Base-by-base conservation (phyloP, 208 protist genomes). In the Leishmania martiniquensis region DNA sequence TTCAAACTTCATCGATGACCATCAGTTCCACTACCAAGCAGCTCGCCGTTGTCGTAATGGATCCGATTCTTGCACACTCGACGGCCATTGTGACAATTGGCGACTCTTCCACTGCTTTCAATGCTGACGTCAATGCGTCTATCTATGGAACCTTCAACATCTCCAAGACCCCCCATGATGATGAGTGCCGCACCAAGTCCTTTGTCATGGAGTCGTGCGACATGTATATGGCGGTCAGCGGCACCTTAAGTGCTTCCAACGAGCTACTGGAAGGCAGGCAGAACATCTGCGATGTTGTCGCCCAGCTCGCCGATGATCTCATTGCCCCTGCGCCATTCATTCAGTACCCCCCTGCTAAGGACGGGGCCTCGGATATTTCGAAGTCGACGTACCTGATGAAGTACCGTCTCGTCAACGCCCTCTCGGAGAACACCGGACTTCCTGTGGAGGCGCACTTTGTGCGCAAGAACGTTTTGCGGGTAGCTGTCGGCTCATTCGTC, bases 371-470 rank as follows among this genome's bases (percentile, higher is more conserved):
- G 42, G 62, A 57, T 47, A 44, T 78, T 5, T 17, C 65, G 25
- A 72, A 78, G 75, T 78, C 75, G n/a, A 78, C 75, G n/a, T 78
- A 78, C 66, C 51, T 78, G 29, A 62, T 78, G 75, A 65, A 47
- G 66, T 49, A 66, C 39, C 45, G 22, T 39, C 34, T 78, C 9
- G 51, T 72, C 34, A 78, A 78, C 75, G 10, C 66, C 29, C 52
- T 78, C n/a, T 39, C 75, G 7, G 22, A 72, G 5, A 55, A 45
- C 22, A 78, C 75, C 1, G 75, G 75, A 2, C 22, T 78, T 65
- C 75, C 75, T 2, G 75, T 78, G 39, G 52, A 72, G 54, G 51
- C 75, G 7, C 52, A 72, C 1, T 78, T 78, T 3, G 75, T 78
- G 9, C 39, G 52, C 20, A 29, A 54, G 42, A 78, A 78, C 37